phyloP scores from a whole-genome alignment of 768 basidiomycete species.

The Collybiopsis confluens region DNA sequence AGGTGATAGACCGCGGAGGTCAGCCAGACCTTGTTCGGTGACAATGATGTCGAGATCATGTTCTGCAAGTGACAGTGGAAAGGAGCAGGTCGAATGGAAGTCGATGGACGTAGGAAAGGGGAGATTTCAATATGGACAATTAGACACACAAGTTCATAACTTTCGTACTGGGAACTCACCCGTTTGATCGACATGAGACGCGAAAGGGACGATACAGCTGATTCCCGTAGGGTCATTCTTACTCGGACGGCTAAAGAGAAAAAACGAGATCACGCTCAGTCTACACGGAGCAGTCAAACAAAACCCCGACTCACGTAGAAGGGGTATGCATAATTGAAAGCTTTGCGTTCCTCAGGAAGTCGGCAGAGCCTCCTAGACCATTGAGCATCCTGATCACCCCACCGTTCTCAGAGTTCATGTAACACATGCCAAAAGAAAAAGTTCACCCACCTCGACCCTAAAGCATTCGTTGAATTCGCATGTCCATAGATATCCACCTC shows the following conservation, averaged over 20 bases:
- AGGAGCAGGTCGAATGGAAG: background rate
- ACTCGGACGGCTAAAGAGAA: conserved; percentile 30
- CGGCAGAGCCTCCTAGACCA: conserved; percentile 44
- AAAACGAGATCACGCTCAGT: too few relatives aligned
- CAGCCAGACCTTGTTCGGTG: conserved; percentile 46
- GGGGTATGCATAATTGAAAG: conserved; percentile 50
- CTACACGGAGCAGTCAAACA: background rate
- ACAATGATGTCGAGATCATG: conserved; percentile 46
- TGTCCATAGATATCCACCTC: conserved; percentile 50
- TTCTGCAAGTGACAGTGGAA: conserved; percentile 20
- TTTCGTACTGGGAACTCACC: too few relatives aligned
- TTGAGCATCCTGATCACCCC: conserved; percentile 36
- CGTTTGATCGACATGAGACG: conserved; percentile 44
- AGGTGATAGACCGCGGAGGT: conserved; percentile 41
- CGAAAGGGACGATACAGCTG: conserved; percentile 46
- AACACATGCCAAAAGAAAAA: background rate
- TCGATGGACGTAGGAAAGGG: background rate
- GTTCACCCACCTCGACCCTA: conserved; percentile 35
- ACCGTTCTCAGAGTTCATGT: background rate
- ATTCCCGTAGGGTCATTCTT: conserved; percentile 47
- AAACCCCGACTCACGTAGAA: conserved; percentile 30
- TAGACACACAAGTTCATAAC: too few relatives aligned
- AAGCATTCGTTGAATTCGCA: conserved; percentile 46
- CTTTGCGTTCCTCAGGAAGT: conserved; percentile 46
- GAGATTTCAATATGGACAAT: background rate